Conservation (phyloP, 306 rosid species). For the Cucurbita maxima region DNA sequence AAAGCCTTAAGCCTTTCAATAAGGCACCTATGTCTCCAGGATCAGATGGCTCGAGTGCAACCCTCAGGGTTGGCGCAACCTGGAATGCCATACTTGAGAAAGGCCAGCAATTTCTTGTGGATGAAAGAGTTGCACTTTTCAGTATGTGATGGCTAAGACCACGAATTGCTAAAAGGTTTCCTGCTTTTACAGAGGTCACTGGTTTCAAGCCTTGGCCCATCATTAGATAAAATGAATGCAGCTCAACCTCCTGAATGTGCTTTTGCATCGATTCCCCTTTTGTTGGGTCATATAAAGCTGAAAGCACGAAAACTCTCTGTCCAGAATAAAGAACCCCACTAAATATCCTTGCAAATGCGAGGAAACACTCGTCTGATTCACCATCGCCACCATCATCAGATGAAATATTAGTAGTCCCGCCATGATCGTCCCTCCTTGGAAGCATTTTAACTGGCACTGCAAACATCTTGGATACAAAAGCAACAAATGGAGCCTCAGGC, state of each 20-base stretch:
- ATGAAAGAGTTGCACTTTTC: conserved; percentile 82
- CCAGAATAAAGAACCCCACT: conserved; percentile 61
- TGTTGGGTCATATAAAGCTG: conserved; percentile 75
- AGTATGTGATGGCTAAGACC: conserved; percentile 87
- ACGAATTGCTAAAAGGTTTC: conserved; percentile 75
- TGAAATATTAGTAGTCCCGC: conserved; percentile 17
- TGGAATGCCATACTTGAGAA: conserved; percentile 82
- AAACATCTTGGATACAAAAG: conserved; percentile 86
- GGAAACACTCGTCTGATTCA: conserved; percentile 69
- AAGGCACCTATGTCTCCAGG: conserved; percentile 67
- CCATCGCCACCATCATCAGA: conserved; percentile 40
- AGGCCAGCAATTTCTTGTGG: conserved; percentile 78
- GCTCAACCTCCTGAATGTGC: conserved; percentile 68
- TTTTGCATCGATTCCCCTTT: conserved; percentile 64
- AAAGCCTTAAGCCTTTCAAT: conserved; percentile 63
- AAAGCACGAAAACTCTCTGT: conserved; percentile 66
- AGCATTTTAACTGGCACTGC: conserved; percentile 66
- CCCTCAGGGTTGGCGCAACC: conserved; percentile 70
- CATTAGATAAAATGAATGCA: conserved; percentile 67
- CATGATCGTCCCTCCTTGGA: conserved; percentile 25
- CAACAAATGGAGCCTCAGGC: conserved; percentile 62
- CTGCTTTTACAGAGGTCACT: conserved; percentile 55
- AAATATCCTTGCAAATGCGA: conserved; percentile 83
- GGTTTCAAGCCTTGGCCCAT: conserved; percentile 86
- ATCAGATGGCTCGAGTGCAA: conserved; percentile 77